Evolutionary conservation across 352 stramenopile species (phyloP), one percentile per base, ranked within the genome.

Genomic region (Plasmopara viticola): DNA sequence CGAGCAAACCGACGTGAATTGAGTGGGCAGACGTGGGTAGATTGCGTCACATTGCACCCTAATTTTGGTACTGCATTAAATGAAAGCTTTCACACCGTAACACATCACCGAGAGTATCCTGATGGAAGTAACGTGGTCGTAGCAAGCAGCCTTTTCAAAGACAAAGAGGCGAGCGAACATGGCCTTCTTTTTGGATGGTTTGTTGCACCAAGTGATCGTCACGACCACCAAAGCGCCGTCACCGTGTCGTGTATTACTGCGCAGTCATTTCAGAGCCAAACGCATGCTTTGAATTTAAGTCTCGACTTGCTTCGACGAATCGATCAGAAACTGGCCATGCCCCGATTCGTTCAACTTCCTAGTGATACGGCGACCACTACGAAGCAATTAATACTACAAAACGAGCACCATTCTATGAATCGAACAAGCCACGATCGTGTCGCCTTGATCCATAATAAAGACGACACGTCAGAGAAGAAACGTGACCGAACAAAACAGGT

Each of bases 181-280:
- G 60, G 65, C n/a, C 42, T 87, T 14, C 51, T 83, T 17, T 85
- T 87, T 39, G 74, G 71, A 14, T 87, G 73, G 73, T 75, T 85
- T 34, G 46, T 87, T 12, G 65, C 69, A 5, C 72, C 73, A 4
- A 71, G 70, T 40, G 57, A 44, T 18, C 51, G 64, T n/a, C 57
- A 66, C 37, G 62, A 70, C 14, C 62, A 65, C 0, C 37, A 62
- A 9, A 62, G 50, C 3, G 55, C 62, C 0, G 62, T 85, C 18
- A 85, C 71, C 37, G 71, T 82, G 13, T 83, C 76, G n/a, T 83
- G 74, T 39, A 78, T 85, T 48, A 57, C 74, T 8, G 41, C 67
- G 12, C 66, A 83, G 48, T 54, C 53, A 9, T 48, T 53, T n/a
- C 48, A 64, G 14, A 75, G 64, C 47, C 59, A 77, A 31, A 44